Conservation (phyloP, 805 yeast species). For the Komagataella phaffii region DNA sequence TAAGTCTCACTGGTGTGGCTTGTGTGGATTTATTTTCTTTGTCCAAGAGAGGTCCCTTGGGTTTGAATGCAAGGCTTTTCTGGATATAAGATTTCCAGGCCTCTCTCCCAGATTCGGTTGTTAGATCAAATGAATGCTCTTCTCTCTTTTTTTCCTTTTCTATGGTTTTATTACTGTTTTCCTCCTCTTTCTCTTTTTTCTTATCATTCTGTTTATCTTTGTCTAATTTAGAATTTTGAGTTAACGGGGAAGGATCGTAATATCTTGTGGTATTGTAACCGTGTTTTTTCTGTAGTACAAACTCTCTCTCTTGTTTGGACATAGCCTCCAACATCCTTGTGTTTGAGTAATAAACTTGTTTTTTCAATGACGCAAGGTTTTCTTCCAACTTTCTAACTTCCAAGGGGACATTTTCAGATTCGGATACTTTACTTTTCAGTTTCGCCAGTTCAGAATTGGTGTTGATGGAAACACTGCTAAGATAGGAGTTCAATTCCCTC, state of each 20-base stretch:
- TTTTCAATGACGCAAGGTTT: not conserved
- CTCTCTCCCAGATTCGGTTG: constrained; percentile 16
- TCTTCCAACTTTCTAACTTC: constrained; percentile 4
- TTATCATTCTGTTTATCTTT: not conserved
- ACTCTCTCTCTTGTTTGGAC: not conserved
- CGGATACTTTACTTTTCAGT: constrained; percentile 8
- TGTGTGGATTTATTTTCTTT: not conserved
- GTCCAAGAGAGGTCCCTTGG: not conserved
- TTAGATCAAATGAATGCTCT: constrained; percentile 14
- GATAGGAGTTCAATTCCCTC: not conserved
- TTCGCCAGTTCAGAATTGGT: constrained; percentile 5
- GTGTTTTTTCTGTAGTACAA: not conserved
- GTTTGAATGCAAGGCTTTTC: constrained; percentile 2
- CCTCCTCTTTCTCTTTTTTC: not conserved
- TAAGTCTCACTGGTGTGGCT: not conserved
- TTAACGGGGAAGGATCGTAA: not conserved
- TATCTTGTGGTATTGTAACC: not conserved
- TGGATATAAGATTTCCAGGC: constrained; percentile 14
- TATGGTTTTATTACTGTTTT: not conserved
- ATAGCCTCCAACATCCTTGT: not conserved
- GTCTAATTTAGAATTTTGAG: not conserved
- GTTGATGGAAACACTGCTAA: not conserved
- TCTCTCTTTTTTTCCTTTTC: constrained; percentile 5
- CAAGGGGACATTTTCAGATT: constrained; percentile 9
- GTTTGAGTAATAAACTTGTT: not conserved